Base-by-base conservation (phyloP, 2,329 filamentous ascomycete species). In the Geosmithia flava region DNA sequence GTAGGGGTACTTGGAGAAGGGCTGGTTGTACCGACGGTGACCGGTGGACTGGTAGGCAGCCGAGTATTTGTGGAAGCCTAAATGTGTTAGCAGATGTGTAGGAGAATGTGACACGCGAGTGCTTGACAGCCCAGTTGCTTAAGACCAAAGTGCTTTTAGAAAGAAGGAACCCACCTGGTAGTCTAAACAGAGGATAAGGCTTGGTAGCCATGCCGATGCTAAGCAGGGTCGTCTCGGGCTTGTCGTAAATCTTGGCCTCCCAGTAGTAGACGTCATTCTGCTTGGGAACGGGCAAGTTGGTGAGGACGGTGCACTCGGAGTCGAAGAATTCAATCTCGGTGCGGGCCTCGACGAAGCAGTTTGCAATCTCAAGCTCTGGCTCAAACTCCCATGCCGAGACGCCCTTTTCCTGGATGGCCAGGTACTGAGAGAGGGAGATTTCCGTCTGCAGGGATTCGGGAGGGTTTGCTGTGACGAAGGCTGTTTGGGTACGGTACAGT, bases 301-400 rank as follows among this genome's bases (percentile, higher is more conserved):
- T 94, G 72, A 95, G 88, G 52, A 97, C 93, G 57, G 90, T 95
- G 70, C 91, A 97, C 63, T 95, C 93, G 2, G 89, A 93, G 66
- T 98, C 93, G 61, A 95, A 98, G 69, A 98, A 98, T 64, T 98
- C 93, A 53, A 98, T 95, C 65, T 98, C 93, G 11, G 93, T 98
- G 54, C 93, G 81, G 41, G 72, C 91, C 67, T 98, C 91, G 53
- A 98, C 93, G 62, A 98, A 98, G 66, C 93, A 98, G 67, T 97
- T 97, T 55, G 93, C 93, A 56, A 97, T 96, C 67, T 98, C 93
- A 37, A 97, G 71, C 65, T 98, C 93, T n/a, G 93, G 93, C 65
- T 97, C 93, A 59, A 98, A 98, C 65, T 98, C 93, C 93, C 93
- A 98, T 7, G 93, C 93, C 5, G 93, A 95, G n/a, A 98, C 91